Percentiles rank a stretch among this genome's conserved stretches.
Evolutionary conservation across 139 green algal species (phyloP).

Genomic region (Chlamydomonas schloesseri): DNA sequence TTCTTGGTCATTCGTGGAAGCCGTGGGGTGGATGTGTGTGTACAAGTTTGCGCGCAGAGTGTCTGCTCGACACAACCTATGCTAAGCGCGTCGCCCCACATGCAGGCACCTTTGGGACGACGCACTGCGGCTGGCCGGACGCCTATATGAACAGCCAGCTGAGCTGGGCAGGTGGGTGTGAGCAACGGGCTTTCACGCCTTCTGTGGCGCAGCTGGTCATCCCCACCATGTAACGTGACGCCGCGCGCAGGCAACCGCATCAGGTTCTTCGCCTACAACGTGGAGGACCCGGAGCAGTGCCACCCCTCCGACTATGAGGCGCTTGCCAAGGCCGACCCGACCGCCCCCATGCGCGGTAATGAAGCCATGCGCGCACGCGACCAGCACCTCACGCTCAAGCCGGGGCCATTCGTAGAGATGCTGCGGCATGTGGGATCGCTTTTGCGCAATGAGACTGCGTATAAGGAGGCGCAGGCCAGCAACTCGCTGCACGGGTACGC

Average conservation of each 20-base stretch:
- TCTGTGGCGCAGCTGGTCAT: background rate
- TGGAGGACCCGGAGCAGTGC: constrained; percentile 30
- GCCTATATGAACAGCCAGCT: constrained; percentile 14
- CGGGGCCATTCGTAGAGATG: background rate
- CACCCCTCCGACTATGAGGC: constrained; percentile 29
- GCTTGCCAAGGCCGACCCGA: background rate
- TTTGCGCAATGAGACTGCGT: background rate
- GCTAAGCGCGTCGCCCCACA: background rate
- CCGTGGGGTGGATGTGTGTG: too few species aligned
- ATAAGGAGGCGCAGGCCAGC: background rate
- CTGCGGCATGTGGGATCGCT: constrained; percentile 5
- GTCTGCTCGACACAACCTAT: background rate
- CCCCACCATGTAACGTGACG: background rate
- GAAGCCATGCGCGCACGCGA: background rate
- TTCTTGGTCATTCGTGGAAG: too few species aligned
- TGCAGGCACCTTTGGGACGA: constrained; percentile 1
- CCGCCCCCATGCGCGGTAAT: background rate
- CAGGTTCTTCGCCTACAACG: constrained; percentile 22
- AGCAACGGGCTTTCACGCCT: background rate
- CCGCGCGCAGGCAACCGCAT: background rate
- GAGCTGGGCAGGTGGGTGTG: background rate
- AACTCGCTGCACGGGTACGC: background rate
- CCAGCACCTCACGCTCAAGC: constrained; percentile 11
- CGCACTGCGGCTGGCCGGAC: constrained; percentile 21
- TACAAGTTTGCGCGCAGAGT: too few species aligned